Percentiles rank a stretch among this genome's conserved stretches.
These are phyloP conservation scores for Inga oerstediana DNA, from an alignment of 306 rosid species.

Conservation along the genomic window DNA sequence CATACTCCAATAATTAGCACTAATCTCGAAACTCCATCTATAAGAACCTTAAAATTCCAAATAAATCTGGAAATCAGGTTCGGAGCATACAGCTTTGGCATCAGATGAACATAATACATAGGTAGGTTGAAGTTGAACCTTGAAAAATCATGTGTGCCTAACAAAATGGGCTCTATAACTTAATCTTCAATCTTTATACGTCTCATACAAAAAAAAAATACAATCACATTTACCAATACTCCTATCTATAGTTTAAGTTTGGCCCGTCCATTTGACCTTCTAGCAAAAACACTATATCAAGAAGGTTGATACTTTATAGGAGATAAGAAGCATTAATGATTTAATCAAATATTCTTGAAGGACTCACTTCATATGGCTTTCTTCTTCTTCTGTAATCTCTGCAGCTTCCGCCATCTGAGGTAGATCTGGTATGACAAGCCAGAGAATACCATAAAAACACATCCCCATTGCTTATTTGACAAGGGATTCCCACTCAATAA, in stretches of 20 bases:
- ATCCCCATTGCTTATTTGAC: slow-evolving; percentile 91
- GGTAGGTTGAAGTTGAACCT: background rate
- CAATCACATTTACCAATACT: slow-evolving; percentile 51
- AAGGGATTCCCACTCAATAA: slow-evolving; percentile 92
- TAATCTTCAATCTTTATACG: background rate
- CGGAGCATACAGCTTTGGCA: slow-evolving; percentile 21
- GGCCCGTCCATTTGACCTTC: slow-evolving; percentile 31
- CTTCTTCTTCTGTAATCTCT: slow-evolving; percentile 82
- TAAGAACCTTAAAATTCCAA: background rate
- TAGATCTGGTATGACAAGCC: slow-evolving; percentile 92
- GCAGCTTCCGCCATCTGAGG: slow-evolving; percentile 90
- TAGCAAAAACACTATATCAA: slow-evolving; percentile 28
- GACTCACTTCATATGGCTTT: slow-evolving; percentile 57
- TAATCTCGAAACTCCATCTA: background rate
- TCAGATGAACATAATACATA: slow-evolving; percentile 21
- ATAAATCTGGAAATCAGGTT: slow-evolving; percentile 22
- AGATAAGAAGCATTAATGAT: slow-evolving; percentile 10
- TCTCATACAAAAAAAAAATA: slow-evolving; percentile 13
- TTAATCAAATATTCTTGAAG: slow-evolving; percentile 49
- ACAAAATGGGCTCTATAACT: slow-evolving; percentile 18
- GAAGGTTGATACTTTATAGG: background rate
- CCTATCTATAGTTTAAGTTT: slow-evolving; percentile 39
- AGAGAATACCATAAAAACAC: slow-evolving; percentile 88
- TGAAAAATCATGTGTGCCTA: background rate
- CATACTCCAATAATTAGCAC: background rate